Evolutionary conservation across 2,329 filamentous ascomycete species (phyloP), one percentile per base, ranked within the genome.

Genomic region (Metarhizium rileyi): DNA sequence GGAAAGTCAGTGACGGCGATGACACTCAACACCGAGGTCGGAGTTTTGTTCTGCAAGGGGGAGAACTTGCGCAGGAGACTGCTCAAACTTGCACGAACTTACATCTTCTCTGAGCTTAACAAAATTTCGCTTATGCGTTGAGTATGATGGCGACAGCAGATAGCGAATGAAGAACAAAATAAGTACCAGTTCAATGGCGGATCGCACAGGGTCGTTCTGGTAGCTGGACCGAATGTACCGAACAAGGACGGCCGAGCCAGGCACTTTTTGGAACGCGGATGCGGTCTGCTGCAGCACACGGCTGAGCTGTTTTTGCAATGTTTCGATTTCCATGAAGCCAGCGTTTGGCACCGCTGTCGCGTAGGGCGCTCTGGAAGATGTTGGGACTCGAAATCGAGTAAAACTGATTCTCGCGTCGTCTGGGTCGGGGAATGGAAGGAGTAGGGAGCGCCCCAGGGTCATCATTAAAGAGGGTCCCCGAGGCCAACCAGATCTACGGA

Each of bases 181-280:
- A 52, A 98, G 77, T 57, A 97, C 83, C 46, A 98, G 75, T 70
- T 98, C 93, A 57, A 98, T 88, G 36, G 88, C 89, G 47, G 89
- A 95, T 48, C 94, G 86, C 50, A 97, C 82, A 9, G 93, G 93
- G 61, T 98, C 93, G 65, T 98, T 86, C 72, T 98, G 93, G 73
- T 98, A 97, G 66, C 90, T 95, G 51, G 90, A 95, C 67, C 88
- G 88, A 64, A 98, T 90, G 70, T 98, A 98, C 55, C 93, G 87
- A 59, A 95, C 80, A 61, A 97, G 76, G 59, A 98, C 95, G 40
- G 91, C 87, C 27, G 91, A 97, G 47, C 93, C 93, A 27, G 93
- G 94, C 36, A 98, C 79, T 62, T 86, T 88, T 62, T 96, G 90
- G 65, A 98, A 94, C 51, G 83, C 77, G 52, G 80, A 72, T 48